phyloP scores from a whole-genome alignment of 2,329 filamentous ascomycete genomes.

The Phoma herbarum region DNA sequence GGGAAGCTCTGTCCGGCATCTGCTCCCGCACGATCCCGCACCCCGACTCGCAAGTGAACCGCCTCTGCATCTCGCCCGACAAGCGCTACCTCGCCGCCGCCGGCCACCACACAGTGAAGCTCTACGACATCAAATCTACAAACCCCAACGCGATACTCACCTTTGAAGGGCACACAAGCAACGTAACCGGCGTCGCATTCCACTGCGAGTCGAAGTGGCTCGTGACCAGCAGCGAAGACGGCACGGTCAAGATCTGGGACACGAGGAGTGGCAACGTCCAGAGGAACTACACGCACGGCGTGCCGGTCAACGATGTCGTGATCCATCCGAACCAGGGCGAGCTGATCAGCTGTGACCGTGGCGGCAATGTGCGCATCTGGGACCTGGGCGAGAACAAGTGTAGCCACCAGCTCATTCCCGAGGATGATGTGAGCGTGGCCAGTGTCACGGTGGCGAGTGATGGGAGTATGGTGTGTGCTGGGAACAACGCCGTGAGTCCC shows the following conservation, averaged over 20 bases:
- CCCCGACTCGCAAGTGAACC: conserved; percentile 97
- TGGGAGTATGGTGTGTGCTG: conserved; percentile 89
- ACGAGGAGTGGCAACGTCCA: conserved; percentile 86
- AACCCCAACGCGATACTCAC: conserved; percentile 92
- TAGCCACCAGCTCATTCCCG: conserved; percentile 93
- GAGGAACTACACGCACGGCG: conserved; percentile 89
- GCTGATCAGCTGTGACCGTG: conserved; percentile 93
- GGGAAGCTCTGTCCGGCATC: conserved; percentile 97
- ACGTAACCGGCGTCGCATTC: conserved; percentile 95
- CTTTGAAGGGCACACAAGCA: conserved; percentile 95
- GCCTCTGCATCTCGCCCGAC: conserved; percentile 96
- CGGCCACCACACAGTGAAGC: conserved; percentile 86
- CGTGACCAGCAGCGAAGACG: conserved; percentile 97
- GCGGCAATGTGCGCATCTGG: conserved; percentile 94
- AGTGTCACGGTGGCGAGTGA: conserved; percentile 97
- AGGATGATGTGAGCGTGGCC: conserved; percentile 91
- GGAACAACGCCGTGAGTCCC: conserved; percentile 81
- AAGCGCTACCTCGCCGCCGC: conserved; percentile 92
- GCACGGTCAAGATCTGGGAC: conserved; percentile 97
- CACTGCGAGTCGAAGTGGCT: conserved; percentile 99
- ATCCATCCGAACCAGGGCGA: conserved; percentile 99
- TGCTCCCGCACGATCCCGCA: conserved; percentile 98
- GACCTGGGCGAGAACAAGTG: conserved; percentile 97
- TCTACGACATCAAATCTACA: conserved; percentile 98
- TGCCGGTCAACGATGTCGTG: conserved; percentile 95